Base-by-base conservation (phyloP, 768 basidiomycete genomes). In the Boletus reticuloceps region DNA sequence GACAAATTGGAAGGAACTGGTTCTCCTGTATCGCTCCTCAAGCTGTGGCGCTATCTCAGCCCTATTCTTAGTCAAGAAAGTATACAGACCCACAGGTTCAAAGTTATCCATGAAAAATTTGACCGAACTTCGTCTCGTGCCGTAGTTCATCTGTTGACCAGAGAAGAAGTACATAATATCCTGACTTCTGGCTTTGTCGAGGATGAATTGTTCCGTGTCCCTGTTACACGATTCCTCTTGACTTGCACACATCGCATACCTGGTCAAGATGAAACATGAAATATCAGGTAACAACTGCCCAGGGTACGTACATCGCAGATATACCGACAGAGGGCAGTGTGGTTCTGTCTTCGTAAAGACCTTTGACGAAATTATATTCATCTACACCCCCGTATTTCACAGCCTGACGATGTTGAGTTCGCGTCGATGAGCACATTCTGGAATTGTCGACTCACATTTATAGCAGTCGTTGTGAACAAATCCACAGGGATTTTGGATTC, bases 401-500 rank as follows among this genome's bases (percentile, higher is more conserved):
- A 50, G 86, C 86, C 84, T 89, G 34, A 45, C 27, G 64, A 51
- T 32, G 6, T 41, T 54, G 20, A 51, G 39, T 39, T 43, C 16
- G 39, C 49, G 38, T 50, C 37, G 47, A 20, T 37, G 41, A 47
- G 42, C 13, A 62, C 6, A 27, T 25, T 29, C 48, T 31, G 9
- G 16, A 49, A 25, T n/a, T 31, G 41, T 37, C 14, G 9, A 66
- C 81, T 16, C 60, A 88, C 87, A 48, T 72, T 76, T 29, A 67
- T 61, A 69, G 78, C 86, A 40, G 82, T 82, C 40, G 78, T 72
- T 29, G 75, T 64, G 60, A 88, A 80, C 44, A 98, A 72, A 72
- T 98, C 95, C 27, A 84, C 80, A 8, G 92, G 91, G 60, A 98
- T 91, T 50, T 71, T 76, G 0, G 86, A 86, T 62, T 88, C 83